Percentiles rank a stretch among this genome's conserved stretches.
phyloP scores from a whole-genome alignment of 768 basidiomycete species.

The Cytidiella melzeri region DNA sequence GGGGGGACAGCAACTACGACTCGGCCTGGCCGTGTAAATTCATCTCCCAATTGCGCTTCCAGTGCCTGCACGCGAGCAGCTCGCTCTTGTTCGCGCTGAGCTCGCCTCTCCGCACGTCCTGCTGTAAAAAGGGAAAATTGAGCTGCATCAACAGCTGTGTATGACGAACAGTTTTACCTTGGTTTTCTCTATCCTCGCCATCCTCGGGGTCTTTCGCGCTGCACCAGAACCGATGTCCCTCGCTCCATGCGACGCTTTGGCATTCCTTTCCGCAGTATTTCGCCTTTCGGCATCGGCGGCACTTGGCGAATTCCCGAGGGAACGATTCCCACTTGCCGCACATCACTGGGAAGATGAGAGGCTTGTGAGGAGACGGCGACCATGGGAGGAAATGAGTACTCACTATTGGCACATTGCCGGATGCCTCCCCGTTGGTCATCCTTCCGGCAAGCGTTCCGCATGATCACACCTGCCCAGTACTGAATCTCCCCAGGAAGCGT shows the following conservation, averaged over 20 bases:
- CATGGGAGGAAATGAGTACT: slow-evolving; percentile 25
- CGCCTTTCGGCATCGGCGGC: slow-evolving; percentile 90
- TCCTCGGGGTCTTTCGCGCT: slow-evolving; percentile 56
- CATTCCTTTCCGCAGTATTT: slow-evolving; percentile 99
- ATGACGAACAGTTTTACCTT: background rate
- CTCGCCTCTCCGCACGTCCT: slow-evolving; percentile 29
- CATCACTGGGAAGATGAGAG: slow-evolving; percentile 50
- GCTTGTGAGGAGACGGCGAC: slow-evolving; percentile 3
- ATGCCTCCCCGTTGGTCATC: slow-evolving; percentile 92
- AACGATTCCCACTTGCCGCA: slow-evolving; percentile 93
- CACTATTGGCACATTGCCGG: slow-evolving; percentile 94
- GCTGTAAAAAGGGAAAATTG: slow-evolving; percentile 10
- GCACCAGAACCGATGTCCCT: slow-evolving; percentile 95
- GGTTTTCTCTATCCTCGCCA: slow-evolving; percentile 19
- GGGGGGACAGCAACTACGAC: background rate
- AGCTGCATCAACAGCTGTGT: background rate
- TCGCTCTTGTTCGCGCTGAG: slow-evolving; percentile 30
- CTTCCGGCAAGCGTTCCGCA: slow-evolving; percentile 98
- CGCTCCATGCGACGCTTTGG: slow-evolving; percentile 94
- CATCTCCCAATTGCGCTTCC: slow-evolving; percentile 9
- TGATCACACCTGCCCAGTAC: slow-evolving; percentile 99
- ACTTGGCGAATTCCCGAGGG: slow-evolving; percentile 96
- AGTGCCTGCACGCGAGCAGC: slow-evolving; percentile 6
- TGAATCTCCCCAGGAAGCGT: slow-evolving; percentile 85
- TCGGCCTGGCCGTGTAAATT: background rate